A percentile compares a stretch with the other conserved stretches of the same genome.
These are phyloP conservation scores for Lodderomyces beijingensis DNA, from an alignment of 1,139 yeast species.

Conservation along the genomic window DNA sequence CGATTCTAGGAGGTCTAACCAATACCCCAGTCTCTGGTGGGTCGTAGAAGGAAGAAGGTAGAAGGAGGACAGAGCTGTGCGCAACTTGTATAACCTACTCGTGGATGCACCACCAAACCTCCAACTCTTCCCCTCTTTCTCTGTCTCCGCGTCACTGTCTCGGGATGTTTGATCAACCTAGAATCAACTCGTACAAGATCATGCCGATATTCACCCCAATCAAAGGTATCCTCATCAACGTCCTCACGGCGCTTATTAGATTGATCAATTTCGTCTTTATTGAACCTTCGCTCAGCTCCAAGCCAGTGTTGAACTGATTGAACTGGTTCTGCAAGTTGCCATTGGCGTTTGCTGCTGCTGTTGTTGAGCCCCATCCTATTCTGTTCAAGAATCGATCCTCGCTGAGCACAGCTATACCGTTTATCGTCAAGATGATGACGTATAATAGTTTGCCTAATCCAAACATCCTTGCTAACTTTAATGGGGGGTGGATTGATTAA, in stretches of 20 bases:
- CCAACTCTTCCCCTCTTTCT: conserved; percentile 1
- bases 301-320: conserved; percentile 23
- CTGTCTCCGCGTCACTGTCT: neutral
- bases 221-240: conserved; percentile 45
- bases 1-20: no score
- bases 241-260: conserved; percentile 43
- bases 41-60: no score
- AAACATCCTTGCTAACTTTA: conserved; percentile 25
- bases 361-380: conserved; percentile 39
- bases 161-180: conserved; percentile 33
- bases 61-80: no score
- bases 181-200: conserved; percentile 39
- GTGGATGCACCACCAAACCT: no score
- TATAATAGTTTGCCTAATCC: conserved; percentile 44
- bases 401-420: conserved; percentile 45
- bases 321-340: conserved; percentile 20
- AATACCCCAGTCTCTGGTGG: no score
- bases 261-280: conserved; percentile 37
- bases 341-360: conserved; percentile 11
- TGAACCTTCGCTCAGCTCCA: conserved; percentile 25
- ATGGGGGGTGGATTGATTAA: neutral
- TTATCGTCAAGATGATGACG: conserved; percentile 36
- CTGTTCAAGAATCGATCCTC: conserved; percentile 46
- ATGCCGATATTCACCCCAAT: conserved; percentile 37
- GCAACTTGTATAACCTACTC: no score